phyloP scores from a whole-genome alignment of 139 green algal genomes.

The Desmodesmus armatus region DNA sequence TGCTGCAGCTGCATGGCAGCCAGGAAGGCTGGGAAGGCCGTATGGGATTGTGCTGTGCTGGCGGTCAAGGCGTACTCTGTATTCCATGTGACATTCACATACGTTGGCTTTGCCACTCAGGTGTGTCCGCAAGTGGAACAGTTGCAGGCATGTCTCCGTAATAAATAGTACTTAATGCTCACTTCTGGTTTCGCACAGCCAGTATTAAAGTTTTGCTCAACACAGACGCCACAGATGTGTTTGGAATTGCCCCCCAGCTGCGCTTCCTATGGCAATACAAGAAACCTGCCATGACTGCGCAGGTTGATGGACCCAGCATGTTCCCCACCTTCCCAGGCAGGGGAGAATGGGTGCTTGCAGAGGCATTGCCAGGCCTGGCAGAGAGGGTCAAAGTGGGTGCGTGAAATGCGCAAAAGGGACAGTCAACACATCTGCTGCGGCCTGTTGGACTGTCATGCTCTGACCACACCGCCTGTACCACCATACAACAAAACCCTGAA shows the following conservation, averaged over 20 bases:
- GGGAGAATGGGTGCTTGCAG: conserved; percentile 59
- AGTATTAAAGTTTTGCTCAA: no score
- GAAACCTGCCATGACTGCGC: neutral
- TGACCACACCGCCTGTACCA: neutral
- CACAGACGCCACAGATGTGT: no score
- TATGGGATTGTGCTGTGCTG: no score
- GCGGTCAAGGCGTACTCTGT: no score
- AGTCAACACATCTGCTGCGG: neutral
- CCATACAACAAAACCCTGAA: neutral
- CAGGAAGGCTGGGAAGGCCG: no score
- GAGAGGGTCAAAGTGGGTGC: conserved; percentile 44
- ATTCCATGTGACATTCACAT: no score
- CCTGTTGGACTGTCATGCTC: neutral
- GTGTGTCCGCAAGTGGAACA: no score
- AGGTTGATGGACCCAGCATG: conserved; percentile 66
- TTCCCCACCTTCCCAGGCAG: conserved; percentile 62
- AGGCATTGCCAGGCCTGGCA: conserved; percentile 52
- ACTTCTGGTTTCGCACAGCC: no score
- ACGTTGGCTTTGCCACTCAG: no score
- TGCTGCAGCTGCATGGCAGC: no score
- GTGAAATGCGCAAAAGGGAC: neutral
- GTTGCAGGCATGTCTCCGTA: no score
- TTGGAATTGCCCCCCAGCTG: neutral
- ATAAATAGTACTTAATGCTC: no score
- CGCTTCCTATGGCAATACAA: neutral